These are phyloP conservation scores for Lodderomyces beijingensis DNA, from an alignment of 1,139 yeast species.

Conservation along the genomic window DNA sequence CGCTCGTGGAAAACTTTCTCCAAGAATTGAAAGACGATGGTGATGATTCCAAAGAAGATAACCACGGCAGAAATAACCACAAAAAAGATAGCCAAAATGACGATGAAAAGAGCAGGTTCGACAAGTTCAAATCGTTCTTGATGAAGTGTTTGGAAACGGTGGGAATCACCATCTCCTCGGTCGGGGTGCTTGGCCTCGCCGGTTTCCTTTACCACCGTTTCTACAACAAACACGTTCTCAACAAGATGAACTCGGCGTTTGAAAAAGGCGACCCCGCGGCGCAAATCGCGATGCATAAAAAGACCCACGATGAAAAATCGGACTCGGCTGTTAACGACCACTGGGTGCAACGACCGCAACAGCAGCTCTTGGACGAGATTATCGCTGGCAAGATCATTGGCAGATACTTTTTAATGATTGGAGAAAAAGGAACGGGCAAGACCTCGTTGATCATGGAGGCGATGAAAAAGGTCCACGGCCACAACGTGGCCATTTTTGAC, in stretches of 20 bases:
- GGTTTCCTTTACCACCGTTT: conserved; percentile 66
- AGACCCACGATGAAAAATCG: conserved; percentile 19
- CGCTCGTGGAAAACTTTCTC: conserved; percentile 17
- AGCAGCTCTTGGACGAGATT: conserved; percentile 58
- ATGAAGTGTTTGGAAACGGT: conserved; percentile 67
- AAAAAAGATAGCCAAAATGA: conserved; percentile 8
- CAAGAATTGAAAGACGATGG: conserved; percentile 16
- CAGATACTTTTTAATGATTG: conserved; percentile 66
- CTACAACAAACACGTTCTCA: conserved; percentile 56
- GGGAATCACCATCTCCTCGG: conserved; percentile 71
- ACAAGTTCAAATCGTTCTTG: conserved; percentile 21
- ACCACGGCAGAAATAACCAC: conserved; percentile 4
- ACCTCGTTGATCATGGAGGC: conserved; percentile 70
- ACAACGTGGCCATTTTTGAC: conserved; percentile 67
- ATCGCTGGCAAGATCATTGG: conserved; percentile 62
- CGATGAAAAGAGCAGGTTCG: conserved; percentile 12
- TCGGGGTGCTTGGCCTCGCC: conserved; percentile 66
- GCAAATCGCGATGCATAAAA: conserved; percentile 50
- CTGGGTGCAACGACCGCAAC: conserved; percentile 74
- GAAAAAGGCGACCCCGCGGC: conserved; percentile 65
- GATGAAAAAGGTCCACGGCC: conserved; percentile 60
- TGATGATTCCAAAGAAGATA: conserved; percentile 3
- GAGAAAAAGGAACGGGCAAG: conserved; percentile 87
- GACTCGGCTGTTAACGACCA: conserved; percentile 8
- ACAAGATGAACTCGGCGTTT: conserved; percentile 65